Conservation (phyloP, 805 yeast genomes). For the Pichia thaimueangensis region DNA sequence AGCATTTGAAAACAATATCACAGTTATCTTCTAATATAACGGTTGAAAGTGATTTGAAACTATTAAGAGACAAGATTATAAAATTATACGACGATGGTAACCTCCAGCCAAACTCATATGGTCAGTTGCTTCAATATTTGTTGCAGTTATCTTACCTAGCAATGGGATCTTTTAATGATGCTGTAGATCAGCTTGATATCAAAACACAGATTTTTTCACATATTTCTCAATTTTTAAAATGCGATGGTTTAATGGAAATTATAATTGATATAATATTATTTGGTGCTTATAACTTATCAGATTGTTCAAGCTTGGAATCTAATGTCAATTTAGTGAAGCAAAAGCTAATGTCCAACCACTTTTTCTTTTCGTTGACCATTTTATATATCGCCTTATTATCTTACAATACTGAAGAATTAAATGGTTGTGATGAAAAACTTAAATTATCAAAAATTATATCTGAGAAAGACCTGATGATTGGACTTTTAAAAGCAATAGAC, state of each 20-base stretch:
- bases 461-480: conserved; percentile 35
- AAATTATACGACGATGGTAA: neutral
- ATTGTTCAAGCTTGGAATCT: conserved; percentile 18
- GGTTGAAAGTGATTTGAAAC: neutral
- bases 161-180: conserved; percentile 12
- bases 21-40: conserved; percentile 2
- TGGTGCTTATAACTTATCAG: conserved; percentile 16
- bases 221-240: conserved; percentile 17
- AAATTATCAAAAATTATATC: conserved; percentile 12
- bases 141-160: conserved; percentile 8
- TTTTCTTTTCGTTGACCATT: conserved; percentile 27
- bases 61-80: neutral
- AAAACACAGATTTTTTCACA: conserved; percentile 22
- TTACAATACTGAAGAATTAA: conserved; percentile 11
- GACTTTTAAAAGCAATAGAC: conserved; percentile 47
- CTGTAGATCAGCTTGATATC: conserved; percentile 17
- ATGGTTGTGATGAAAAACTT: conserved; percentile 5
- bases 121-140: conserved; percentile 5
- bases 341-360: conserved; percentile 21
- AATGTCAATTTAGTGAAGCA: conserved; percentile 8
- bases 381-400: conserved; percentile 19
- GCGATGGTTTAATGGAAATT: conserved; percentile 11
- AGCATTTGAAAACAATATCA: conserved; percentile 16
- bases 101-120: neutral
- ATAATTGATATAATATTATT: conserved; percentile 8